phyloP scores from a whole-genome alignment of 2,329 filamentous ascomycete genomes.

The Trichoderma sp. region DNA sequence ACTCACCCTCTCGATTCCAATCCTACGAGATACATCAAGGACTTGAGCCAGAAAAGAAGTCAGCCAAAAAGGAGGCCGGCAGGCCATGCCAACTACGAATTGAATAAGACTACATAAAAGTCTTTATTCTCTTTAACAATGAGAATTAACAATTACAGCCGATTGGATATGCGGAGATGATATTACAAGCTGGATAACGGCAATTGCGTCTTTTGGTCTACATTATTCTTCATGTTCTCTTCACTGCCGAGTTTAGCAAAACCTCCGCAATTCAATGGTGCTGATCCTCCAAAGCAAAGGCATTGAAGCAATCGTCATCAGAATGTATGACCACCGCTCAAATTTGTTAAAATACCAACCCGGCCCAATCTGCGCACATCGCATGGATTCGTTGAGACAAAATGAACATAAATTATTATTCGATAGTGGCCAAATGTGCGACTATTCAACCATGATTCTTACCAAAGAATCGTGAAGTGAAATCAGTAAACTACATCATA shows the following conservation, averaged over 20 bases:
- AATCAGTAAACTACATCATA: not conserved
- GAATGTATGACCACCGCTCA: not conserved
- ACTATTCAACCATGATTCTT: not conserved
- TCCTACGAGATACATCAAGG: not conserved
- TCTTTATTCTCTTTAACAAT: not conserved
- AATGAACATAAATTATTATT: not conserved
- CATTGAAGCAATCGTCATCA: not conserved
- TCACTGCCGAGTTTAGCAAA: not conserved
- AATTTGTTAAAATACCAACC: not conserved
- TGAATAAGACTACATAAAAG: not conserved
- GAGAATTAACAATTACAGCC: not conserved
- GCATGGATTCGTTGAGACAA: not conserved
- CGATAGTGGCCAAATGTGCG: not conserved
- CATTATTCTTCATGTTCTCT: accelerated
- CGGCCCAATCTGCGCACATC: not conserved
- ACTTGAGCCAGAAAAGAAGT: not conserved
- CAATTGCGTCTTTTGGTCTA: not conserved
- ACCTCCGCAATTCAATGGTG: accelerated
- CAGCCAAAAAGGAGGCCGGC: not conserved
- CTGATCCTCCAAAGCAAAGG: accelerated
- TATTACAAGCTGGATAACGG: not conserved
- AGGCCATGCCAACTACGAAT: not conserved
- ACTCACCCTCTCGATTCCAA: not conserved
- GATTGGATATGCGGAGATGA: not conserved
- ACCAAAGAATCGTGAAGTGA: not conserved